These are phyloP conservation scores for Henckelia pumila DNA, from an alignment of 257 asterid genomes.

Conservation along the genomic window DNA sequence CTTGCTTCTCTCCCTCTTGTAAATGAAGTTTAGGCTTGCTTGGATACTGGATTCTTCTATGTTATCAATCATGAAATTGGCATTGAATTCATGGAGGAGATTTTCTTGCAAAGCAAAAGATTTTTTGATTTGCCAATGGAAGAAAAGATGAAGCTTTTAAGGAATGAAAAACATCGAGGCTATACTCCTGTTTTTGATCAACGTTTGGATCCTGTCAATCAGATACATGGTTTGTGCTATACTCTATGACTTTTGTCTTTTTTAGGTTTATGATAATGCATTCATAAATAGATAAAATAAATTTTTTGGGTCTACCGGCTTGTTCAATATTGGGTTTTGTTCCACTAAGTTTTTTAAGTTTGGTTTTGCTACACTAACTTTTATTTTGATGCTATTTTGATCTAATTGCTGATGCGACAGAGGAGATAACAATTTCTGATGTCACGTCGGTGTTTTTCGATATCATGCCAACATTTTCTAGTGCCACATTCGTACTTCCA, in stretches of 20 bases:
- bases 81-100: slow-evolving; percentile 67
- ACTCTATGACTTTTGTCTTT: background rate
- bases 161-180: slow-evolving; percentile 74
- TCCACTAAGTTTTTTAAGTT: too few relatives aligned
- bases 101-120: slow-evolving; percentile 70
- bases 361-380: too few relatives aligned
- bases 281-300: too few relatives aligned
- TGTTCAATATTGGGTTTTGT: too few relatives aligned
- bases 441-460: too few relatives aligned
- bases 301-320: too few relatives aligned
- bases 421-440: too few relatives aligned
- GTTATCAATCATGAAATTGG: slow-evolving; percentile 80
- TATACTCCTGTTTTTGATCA: slow-evolving; percentile 86
- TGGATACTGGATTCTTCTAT: slow-evolving; percentile 86
- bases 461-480: too few relatives aligned
- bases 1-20: slow-evolving; percentile 4
- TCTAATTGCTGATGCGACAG: too few relatives aligned
- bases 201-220: slow-evolving; percentile 64
- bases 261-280: background rate
- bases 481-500: too few relatives aligned
- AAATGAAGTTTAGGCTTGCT: slow-evolving; percentile 56
- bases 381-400: too few relatives aligned
- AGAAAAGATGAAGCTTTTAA: slow-evolving; percentile 81
- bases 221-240: slow-evolving; percentile 54
- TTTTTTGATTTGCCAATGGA: slow-evolving; percentile 58